Base-by-base conservation (phyloP, 768 basidiomycete species). In the Russula sp. region DNA sequence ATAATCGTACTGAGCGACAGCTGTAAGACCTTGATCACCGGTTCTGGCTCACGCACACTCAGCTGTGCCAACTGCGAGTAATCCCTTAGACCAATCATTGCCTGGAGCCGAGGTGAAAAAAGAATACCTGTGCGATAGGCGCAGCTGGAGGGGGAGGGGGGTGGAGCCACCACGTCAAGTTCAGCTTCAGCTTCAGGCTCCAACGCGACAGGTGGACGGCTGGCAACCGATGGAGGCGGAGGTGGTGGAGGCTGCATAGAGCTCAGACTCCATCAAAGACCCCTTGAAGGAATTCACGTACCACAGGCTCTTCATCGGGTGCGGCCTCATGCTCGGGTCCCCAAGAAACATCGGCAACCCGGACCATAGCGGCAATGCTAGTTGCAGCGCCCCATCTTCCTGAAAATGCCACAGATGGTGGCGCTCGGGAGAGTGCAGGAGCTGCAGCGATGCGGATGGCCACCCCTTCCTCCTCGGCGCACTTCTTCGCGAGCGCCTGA, bases 401-500 rank as follows among this genome's bases (percentile, higher is more conserved):
- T 42, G 18, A 39, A 52, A 59, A 51, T 31, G 62, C 27, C 13
- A 56, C 40, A 22, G 66, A 32, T 7, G 68, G 68, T 0, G 66
- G 59, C 3, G 53, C 34, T 22, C 58, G 61, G 22, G 65, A 63
- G 63, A 65, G 66, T 6, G 57, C 37, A 0, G 70, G 63, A 9
- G 66, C 55, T 32, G 59, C 54, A 35, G 68, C 39, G 34, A 78
- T 75, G 49, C 78, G 84, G 69, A 89, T 91, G 51, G 76, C 77
- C 9, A 78, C 77, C 63, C 85, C 86, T 61, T 93, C 94, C 67
- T 90, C 92, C 67, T 87, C 90, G 16, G 81, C 78, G 68, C 92
- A 89, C 71, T 88, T 87, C 79, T 94, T 95, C 1, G 93, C 88
- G n/a, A 87, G 76, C 0, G 91, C 94, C 71, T 98, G 95, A 22